These are phyloP conservation scores for Acanthamoeba sp. DNA, from an alignment of 208 protist species.

Conservation along the genomic window DNA sequence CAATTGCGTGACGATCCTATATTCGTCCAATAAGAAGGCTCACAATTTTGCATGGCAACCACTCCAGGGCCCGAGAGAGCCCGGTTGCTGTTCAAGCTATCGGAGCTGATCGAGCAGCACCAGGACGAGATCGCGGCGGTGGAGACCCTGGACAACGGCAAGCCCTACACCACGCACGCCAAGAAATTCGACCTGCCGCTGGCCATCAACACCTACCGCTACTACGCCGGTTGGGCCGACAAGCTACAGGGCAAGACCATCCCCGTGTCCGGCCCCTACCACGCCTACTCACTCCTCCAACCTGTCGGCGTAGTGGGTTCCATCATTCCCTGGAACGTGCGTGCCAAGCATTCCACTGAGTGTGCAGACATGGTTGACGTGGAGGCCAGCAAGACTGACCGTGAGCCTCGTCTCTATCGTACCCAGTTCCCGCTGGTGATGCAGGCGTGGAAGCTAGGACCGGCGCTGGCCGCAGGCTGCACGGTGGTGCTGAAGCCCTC, in stretches of 20 bases:
- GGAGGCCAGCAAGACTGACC: too few relatives aligned
- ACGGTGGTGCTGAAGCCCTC: conserved; percentile 74
- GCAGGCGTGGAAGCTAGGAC: conserved; percentile 60
- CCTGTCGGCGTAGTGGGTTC: conserved; percentile 92
- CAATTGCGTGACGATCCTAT: too few relatives aligned
- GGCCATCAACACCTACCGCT: conserved; percentile 86
- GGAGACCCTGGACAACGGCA: conserved; percentile 94
- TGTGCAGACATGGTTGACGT: too few relatives aligned
- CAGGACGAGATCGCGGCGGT: conserved; percentile 90
- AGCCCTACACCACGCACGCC: conserved; percentile 88
- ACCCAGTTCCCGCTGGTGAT: conserved; percentile 71
- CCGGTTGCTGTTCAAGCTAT: conserved; percentile 90
- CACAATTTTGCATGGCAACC: neutral
- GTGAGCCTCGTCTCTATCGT: too few relatives aligned
- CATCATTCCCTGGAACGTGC: conserved; percentile 93
- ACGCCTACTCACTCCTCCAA: conserved; percentile 89
- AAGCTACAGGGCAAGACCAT: conserved; percentile 91
- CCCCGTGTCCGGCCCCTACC: conserved; percentile 86
- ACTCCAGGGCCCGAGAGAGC: conserved; percentile 85
- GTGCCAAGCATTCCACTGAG: too few relatives aligned
- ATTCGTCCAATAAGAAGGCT: neutral
- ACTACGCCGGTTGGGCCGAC: conserved; percentile 89
- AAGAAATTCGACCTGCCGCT: conserved; percentile 88
- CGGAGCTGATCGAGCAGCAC: conserved; percentile 90
- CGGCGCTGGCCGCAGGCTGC: conserved; percentile 27